Evolutionary conservation across 192 early-diverging fungal genomes (phyloP).

Genomic region (Spizellomyces sp.): DNA sequence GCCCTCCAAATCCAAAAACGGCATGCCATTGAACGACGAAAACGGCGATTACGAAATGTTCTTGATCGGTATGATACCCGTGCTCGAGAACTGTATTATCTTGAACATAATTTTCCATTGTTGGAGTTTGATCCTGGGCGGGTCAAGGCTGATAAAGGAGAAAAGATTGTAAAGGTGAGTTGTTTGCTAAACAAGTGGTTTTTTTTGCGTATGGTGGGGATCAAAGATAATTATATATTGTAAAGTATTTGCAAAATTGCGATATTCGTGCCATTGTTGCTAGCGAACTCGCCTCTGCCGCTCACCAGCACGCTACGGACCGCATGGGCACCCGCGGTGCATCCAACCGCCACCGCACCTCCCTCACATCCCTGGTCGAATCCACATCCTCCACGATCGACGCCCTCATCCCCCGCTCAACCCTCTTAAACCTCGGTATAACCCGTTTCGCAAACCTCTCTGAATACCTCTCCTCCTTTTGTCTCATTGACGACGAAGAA

Average conservation of each 20-base stretch:
- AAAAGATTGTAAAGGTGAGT: slow-evolving; percentile 46
- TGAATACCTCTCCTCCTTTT: slow-evolving; percentile 52
- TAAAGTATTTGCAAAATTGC: slow-evolving; percentile 16
- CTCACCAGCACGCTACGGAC: background rate
- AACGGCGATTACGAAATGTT: slow-evolving; percentile 45
- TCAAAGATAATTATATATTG: too few species aligned
- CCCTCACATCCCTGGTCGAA: slow-evolving; percentile 12
- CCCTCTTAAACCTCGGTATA: slow-evolving; percentile 2
- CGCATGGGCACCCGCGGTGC: slow-evolving; percentile 9
- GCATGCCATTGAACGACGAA: slow-evolving; percentile 35
- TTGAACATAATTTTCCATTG: slow-evolving; percentile 55
- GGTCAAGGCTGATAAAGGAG: slow-evolving; percentile 53
- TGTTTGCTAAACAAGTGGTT: slow-evolving; percentile 22
- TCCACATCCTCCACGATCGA: slow-evolving; percentile 3
- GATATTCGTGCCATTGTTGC: slow-evolving; percentile 22
- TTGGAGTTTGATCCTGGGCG: slow-evolving; percentile 56
- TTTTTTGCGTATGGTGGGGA: too few species aligned
- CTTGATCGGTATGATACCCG: slow-evolving; percentile 54
- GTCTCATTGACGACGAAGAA: slow-evolving; percentile 66
- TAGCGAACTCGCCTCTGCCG: slow-evolving; percentile 1
- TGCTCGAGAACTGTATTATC: slow-evolving; percentile 61
- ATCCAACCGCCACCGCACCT: background rate
- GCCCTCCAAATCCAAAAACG: slow-evolving; percentile 49
- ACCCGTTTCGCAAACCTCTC: slow-evolving; percentile 13
- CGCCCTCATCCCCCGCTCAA: slow-evolving; percentile 13